A percentile compares a stretch with the other conserved stretches of the same genome.
Conservation (phyloP, 192 early-diverging fungal genomes). For the Paraglomus brasilianum region DNA sequence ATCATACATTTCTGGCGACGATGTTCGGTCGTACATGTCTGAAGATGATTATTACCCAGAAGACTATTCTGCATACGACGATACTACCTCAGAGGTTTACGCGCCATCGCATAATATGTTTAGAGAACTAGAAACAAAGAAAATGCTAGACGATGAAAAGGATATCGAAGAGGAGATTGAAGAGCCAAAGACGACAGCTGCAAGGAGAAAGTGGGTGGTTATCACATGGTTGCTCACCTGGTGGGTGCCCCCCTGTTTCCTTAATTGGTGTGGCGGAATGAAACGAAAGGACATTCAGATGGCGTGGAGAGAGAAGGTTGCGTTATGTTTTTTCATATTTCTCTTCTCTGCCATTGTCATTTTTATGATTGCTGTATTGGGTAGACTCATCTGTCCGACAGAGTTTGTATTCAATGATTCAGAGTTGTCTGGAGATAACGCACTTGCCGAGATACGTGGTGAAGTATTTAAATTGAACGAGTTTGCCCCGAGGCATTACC, state of each 20-base stretch:
- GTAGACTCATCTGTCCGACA: conserved; percentile 71
- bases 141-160: conserved; percentile 45
- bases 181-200: conserved; percentile 50
- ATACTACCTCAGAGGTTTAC: conserved; percentile 42
- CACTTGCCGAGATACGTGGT: conserved; percentile 71
- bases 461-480: conserved; percentile 78
- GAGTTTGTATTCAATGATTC: conserved; percentile 69
- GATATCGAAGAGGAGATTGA: conserved; percentile 52
- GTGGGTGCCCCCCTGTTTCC: conserved; percentile 75
- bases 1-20: conserved; percentile 47
- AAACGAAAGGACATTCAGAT: conserved; percentile 74
- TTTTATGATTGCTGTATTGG: conserved; percentile 81
- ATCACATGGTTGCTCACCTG: conserved; percentile 78
- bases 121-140: conserved; percentile 49
- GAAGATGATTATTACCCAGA: conserved; percentile 62
- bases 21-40: conserved; percentile 58
- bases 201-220: conserved; percentile 78
- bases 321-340: conserved; percentile 83
- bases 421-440: conserved; percentile 60
- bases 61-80: conserved; percentile 28
- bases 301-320: conserved; percentile 98
- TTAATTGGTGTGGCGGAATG: conserved; percentile 76
- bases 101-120: conserved; percentile 41
- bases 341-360: conserved; percentile 76
- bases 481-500: conserved; percentile 55